These are phyloP conservation scores for Penicillium psychrosexuale DNA, from an alignment of 2,329 filamentous ascomycete genomes.

Conservation along the genomic window DNA sequence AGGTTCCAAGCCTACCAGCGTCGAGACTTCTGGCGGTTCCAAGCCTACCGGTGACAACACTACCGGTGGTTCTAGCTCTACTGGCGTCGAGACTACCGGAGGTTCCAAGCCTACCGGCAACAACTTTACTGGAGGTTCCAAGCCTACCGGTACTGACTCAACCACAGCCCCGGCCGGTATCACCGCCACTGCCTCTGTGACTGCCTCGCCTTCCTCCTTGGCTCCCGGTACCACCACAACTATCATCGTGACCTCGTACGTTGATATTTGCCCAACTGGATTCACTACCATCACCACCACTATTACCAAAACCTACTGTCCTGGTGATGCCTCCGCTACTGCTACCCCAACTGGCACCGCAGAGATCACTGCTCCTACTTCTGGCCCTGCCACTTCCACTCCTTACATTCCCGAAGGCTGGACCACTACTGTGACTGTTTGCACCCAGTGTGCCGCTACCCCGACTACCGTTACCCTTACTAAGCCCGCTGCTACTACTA, in stretches of 20 bases:
- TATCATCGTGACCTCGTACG: constrained; percentile 41
- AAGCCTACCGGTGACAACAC: constrained; percentile 1
- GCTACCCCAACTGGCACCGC: constrained; percentile 27
- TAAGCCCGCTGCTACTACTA: constrained; percentile 18
- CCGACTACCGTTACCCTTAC: constrained; percentile 41
- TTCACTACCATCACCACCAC: constrained; percentile 43
- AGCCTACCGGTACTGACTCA: constrained; percentile 9
- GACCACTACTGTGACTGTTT: constrained; percentile 42
- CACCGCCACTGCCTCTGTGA: constrained; percentile 12
- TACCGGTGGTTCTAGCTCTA: background rate
- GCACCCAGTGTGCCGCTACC: constrained; percentile 37
- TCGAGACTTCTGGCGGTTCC: background rate
- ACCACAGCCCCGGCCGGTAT: constrained; percentile 7
- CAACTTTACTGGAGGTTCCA: background rate
- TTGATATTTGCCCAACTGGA: constrained; percentile 43
- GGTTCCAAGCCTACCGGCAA: background rate
- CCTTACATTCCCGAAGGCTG: constrained; percentile 36
- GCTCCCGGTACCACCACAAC: constrained; percentile 33
- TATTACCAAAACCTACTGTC: constrained; percentile 39
- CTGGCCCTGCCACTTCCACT: constrained; percentile 17
- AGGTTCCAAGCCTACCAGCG: too few species aligned
- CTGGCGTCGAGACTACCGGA: background rate
- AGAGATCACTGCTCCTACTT: constrained; percentile 6
- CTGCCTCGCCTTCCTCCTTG: constrained; percentile 16
- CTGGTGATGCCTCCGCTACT: constrained; percentile 29